Percentiles rank a stretch among this genome's conserved stretches.
These are phyloP conservation scores for Alnus rubra DNA, from an alignment of 306 rosid genomes.

Conservation along the genomic window DNA sequence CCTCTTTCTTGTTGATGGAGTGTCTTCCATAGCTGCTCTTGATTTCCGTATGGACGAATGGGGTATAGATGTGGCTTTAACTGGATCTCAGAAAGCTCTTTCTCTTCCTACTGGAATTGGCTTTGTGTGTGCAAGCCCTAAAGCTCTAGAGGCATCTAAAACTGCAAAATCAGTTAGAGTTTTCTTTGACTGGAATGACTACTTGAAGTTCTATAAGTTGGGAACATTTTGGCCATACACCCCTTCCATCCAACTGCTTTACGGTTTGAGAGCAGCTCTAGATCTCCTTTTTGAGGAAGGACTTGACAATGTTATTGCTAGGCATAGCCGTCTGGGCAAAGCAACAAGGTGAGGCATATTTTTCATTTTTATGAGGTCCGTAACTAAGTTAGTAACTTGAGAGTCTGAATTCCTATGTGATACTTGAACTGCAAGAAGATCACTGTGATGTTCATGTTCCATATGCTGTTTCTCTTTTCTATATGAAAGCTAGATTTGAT, in stretches of 20 bases:
- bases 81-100: conserved; percentile 98
- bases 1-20: conserved; percentile 95
- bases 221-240: conserved; percentile 99
- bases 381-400: neutral
- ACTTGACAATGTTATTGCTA: conserved; percentile 80
- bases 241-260: conserved; percentile 88
- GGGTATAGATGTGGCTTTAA: conserved; percentile 96
- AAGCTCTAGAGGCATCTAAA: conserved; percentile 87
- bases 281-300: conserved; percentile 96
- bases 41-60: conserved; percentile 99
- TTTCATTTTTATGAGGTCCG: conserved; percentile 5
- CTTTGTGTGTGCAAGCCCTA: conserved; percentile 88
- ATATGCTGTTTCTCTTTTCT: neutral
- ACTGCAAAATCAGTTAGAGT: conserved; percentile 81
- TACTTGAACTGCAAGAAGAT: neutral
- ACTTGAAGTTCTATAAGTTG: conserved; percentile 85
- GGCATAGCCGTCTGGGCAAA: conserved; percentile 82
- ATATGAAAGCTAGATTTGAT: conserved; percentile 8
- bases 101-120: conserved; percentile 98
- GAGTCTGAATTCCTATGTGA: neutral
- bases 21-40: conserved; percentile 93
- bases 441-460: neutral
- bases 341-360: conserved; percentile 71
- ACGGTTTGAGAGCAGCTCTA: conserved; percentile 84
- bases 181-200: conserved; percentile 97